Conservation (phyloP, 2,329 filamentous ascomycete genomes). For the Emydomyces testavorans region DNA sequence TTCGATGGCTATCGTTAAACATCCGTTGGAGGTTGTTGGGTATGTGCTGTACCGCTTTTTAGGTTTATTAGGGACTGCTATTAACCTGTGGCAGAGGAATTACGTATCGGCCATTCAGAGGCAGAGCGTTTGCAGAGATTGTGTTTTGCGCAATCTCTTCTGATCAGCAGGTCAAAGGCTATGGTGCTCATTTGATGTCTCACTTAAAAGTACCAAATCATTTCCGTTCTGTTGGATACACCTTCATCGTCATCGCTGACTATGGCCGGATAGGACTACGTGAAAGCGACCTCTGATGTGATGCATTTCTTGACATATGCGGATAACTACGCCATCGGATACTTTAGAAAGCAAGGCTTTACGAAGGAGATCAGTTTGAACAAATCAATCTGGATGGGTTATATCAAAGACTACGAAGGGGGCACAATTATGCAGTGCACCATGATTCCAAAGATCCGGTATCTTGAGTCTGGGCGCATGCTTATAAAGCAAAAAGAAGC, state of each 20-base stretch:
- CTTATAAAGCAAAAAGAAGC: constrained; percentile 93
- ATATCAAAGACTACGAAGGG: constrained; percentile 98
- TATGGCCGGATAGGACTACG: constrained; percentile 55
- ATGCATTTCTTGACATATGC: constrained; percentile 99
- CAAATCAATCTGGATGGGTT: constrained; percentile 91
- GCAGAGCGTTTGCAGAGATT: constrained; percentile 88
- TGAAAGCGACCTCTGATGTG: constrained; percentile 89
- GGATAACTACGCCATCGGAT: constrained; percentile 97
- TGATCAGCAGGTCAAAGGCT: constrained; percentile 97
- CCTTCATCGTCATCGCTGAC: neutral
- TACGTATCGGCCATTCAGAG: constrained; percentile 88
- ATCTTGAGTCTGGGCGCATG: constrained; percentile 87
- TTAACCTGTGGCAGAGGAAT: constrained; percentile 57
- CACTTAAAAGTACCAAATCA: constrained; percentile 61
- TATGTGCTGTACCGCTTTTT: constrained; percentile 25
- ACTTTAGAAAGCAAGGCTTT: constrained; percentile 98
- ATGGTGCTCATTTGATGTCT: constrained; percentile 94
- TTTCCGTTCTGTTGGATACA: neutral
- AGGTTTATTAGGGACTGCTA: neutral
- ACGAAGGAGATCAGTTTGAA: constrained; percentile 96
- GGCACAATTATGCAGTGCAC: constrained; percentile 99
- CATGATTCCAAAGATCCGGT: constrained; percentile 90
- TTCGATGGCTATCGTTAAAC: constrained; percentile 95
- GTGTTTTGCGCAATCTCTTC: constrained; percentile 97
- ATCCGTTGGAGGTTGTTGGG: constrained; percentile 81